These are phyloP conservation scores for Besnoitia besnoiti DNA, from an alignment of 169 alveolate species.

Conservation along the genomic window DNA sequence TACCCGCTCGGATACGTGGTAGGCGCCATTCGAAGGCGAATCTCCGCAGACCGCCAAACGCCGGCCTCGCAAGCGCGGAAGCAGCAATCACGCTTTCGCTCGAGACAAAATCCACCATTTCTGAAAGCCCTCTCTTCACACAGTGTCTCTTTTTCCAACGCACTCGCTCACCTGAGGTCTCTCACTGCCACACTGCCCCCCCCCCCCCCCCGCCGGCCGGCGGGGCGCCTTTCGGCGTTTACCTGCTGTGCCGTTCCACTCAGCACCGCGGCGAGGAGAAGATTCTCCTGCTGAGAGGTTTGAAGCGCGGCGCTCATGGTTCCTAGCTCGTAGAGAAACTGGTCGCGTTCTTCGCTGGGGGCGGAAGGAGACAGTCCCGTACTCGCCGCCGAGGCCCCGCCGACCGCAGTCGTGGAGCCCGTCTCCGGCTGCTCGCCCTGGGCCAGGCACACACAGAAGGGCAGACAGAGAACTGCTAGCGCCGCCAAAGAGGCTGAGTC, in stretches of 20 bases:
- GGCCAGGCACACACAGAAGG: background rate
- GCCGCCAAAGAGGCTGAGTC: background rate
- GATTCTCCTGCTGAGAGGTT: conserved; percentile 5
- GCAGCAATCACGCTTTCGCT: no score
- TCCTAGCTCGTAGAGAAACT: background rate
- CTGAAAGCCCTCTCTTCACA: no score
- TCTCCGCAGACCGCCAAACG: no score
- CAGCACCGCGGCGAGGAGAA: conserved; percentile 32
- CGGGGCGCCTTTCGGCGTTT: background rate
- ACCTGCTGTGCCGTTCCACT: conserved; percentile 29
- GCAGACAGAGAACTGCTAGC: background rate
- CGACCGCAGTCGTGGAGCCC: conserved; percentile 4
- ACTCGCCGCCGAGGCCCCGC: background rate
- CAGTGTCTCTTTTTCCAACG: background rate
- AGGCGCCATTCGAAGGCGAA: no score
- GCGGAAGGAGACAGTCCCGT: background rate
- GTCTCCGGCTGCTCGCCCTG: background rate
- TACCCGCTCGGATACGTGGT: background rate
- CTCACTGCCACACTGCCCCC: background rate
- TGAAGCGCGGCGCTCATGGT: background rate
- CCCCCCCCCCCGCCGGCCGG: background rate
- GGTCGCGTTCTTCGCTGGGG: background rate
- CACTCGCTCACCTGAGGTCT: background rate
- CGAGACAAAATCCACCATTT: no score
- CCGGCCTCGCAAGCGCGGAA: no score